Evolutionary conservation across 768 basidiomycete genomes (phyloP).

Genomic region (Glaciozyma antarctica): DNA sequence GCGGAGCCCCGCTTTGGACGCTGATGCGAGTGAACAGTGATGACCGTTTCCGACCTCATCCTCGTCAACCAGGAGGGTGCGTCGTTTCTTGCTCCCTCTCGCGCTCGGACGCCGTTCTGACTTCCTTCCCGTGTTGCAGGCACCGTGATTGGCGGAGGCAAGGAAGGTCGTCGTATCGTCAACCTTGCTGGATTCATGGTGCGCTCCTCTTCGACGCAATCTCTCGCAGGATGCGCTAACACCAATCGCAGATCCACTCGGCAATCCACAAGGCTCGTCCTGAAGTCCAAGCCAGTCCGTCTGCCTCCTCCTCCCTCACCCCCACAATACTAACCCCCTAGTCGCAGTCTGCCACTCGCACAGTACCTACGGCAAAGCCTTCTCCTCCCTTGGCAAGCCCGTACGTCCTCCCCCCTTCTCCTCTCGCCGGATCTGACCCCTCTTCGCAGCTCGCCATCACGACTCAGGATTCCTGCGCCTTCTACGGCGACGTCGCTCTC

Average conservation of each 20-base stretch:
- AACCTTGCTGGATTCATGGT: constrained; percentile 44
- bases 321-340: background rate
- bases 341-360: constrained; percentile 17
- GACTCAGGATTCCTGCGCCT: constrained; percentile 42
- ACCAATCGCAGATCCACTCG: background rate
- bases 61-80: constrained; percentile 38
- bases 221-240: background rate
- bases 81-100: too few relatives aligned
- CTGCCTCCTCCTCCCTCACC: background rate
- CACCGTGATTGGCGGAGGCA: constrained; percentile 37
- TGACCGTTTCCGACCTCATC: constrained; percentile 25
- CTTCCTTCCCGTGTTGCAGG: constrained; percentile 18
- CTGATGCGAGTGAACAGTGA: background rate
- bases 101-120: too few relatives aligned
- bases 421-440: too few relatives aligned
- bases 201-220: constrained; percentile 42
- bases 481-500: constrained; percentile 45
- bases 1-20: background rate
- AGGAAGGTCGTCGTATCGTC: constrained; percentile 37
- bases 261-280: constrained; percentile 41
- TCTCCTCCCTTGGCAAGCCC: constrained; percentile 44
- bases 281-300: constrained; percentile 40
- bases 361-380: constrained; percentile 45
- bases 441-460: constrained; percentile 34
- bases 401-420: background rate